Base-by-base conservation (phyloP, 1,284 basidiomycete genomes). In the Ceratorhiza oryzae-sativae region DNA sequence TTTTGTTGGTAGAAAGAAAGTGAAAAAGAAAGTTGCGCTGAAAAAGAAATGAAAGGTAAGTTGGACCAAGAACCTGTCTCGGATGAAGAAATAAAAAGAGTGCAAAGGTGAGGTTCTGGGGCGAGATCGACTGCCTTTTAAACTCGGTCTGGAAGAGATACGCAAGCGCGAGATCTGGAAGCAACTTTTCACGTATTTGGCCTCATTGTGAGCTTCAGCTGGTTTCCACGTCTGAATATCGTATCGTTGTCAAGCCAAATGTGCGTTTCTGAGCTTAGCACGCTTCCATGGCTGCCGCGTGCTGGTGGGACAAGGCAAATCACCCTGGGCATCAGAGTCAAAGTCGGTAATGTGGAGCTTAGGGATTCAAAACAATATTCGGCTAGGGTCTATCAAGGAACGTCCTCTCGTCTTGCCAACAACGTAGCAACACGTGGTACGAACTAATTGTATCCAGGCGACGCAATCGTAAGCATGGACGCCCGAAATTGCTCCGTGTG, bases 11-110 rank as follows among this genome's bases (percentile, higher is more conserved):
- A n/a, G 18, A 59, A 70, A 32, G 51, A 70, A 59, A 32, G 55
- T 46, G 27, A 58, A 58, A 58, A 59, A 18, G 49, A 70, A 70
- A 9, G 46, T 39, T 20, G 36, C 49, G 23, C 3, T 51, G 49
- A 60, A 20, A 77, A 70, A 72, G 73, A 78, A 74, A 70, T 71
- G 72, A 76, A 76, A 75, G 76, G 72, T 76, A 74, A 76, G 79
- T 8, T 53, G 76, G 75, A 80, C 81, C 84, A 86, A 85, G 84
- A 85, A 82, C 85, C 85, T 81, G 85, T 85, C 85, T 85, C 85
- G 84, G 79, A 80, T 80, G 78, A 61, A 53, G 71, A 74, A 74
- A 77, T 80, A 82, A 78, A n/a, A 79, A 79, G 80, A 18, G 55
- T 59, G 67, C 67, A 59, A 20, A 70, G 67, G 67, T 59, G 55